phyloP scores from a whole-genome alignment of 2,329 filamentous ascomycete species.

The Fusarium illudens region DNA sequence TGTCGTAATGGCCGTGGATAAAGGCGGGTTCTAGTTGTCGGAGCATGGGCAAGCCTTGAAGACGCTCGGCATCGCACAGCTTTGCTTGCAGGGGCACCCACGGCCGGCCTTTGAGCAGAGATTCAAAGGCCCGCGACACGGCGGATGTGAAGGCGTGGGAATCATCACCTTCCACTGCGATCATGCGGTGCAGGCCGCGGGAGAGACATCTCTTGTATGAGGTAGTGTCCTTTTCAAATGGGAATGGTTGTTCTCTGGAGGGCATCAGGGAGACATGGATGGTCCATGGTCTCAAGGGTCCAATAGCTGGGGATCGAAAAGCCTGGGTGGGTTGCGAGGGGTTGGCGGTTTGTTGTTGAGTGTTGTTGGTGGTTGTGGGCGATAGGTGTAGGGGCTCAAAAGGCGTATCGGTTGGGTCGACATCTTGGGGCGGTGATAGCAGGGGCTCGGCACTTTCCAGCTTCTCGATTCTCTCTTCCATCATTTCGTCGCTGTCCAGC shows the following conservation, averaged over 20 bases:
- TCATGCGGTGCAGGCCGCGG: conserved; percentile 65
- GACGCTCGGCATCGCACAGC: conserved; percentile 63
- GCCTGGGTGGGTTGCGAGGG: background rate
- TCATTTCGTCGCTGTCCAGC: conserved; percentile 58
- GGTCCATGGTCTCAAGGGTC: conserved; percentile 58
- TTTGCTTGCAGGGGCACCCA: conserved; percentile 69
- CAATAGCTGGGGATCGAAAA: conserved; percentile 8
- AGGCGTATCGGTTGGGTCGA: conserved; percentile 10
- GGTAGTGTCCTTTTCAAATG: conserved; percentile 68
- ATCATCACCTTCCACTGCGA: conserved; percentile 60
- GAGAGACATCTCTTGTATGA: conserved; percentile 69
- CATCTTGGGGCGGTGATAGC: conserved; percentile 38
- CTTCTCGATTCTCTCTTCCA: conserved; percentile 64
- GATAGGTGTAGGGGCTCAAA: conserved; percentile 26
- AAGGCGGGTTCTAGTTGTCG: conserved; percentile 59
- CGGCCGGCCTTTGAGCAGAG: conserved; percentile 57
- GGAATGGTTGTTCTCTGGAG: conserved; percentile 62
- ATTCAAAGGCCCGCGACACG: conserved; percentile 59
- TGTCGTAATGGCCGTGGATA: conserved; percentile 55
- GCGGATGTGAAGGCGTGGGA: conserved; percentile 59
- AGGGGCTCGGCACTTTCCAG: conserved; percentile 46
- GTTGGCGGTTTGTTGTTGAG: conserved; percentile 5
- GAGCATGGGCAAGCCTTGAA: conserved; percentile 67
- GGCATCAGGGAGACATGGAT: conserved; percentile 68
- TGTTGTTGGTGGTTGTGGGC: conserved; percentile 14